These are phyloP conservation scores for Talinum fruticosum DNA, from an alignment of 148 eudicot species.

Conservation along the genomic window DNA sequence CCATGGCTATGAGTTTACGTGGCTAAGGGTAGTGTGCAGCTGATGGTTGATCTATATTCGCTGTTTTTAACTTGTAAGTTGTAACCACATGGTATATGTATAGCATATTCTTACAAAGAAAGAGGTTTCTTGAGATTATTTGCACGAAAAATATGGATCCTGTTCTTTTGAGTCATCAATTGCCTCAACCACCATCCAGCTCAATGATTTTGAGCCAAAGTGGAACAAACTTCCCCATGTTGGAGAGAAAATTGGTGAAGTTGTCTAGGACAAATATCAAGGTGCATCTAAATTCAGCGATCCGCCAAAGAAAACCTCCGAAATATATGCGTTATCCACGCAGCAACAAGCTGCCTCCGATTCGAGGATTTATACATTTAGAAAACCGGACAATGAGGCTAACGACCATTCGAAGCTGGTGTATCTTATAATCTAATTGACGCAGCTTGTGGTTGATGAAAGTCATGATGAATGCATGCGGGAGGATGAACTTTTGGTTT, in stretches of 20 bases:
- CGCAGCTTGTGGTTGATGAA: slow-evolving; percentile 1
- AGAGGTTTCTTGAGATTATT: not conserved
- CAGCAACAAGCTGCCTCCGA: slow-evolving; percentile 55
- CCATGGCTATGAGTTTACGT: not conserved
- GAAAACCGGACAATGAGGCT: slow-evolving; percentile 26
- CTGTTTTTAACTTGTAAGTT: not conserved
- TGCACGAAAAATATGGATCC: slow-evolving; percentile 20
- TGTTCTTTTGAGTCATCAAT: slow-evolving; percentile 4
- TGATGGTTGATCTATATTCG: not conserved
- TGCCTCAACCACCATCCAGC: slow-evolving; percentile 11
- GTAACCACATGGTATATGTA: not conserved
- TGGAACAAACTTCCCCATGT: slow-evolving; percentile 10
- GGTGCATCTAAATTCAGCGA: slow-evolving; percentile 24
- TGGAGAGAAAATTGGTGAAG: slow-evolving; percentile 3
- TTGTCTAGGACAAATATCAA: slow-evolving; percentile 8
- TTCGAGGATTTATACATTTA: slow-evolving; percentile 26
- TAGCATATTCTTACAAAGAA: no score
- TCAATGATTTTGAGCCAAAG: slow-evolving; percentile 6
- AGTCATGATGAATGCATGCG: slow-evolving; percentile 18
- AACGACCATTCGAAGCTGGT: slow-evolving; percentile 18
- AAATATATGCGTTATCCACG: slow-evolving; percentile 58
- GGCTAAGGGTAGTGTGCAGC: not conserved
- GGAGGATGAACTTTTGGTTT: slow-evolving; percentile 32
- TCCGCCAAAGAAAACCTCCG: slow-evolving; percentile 31
- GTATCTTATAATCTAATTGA: slow-evolving; percentile 16